These are phyloP conservation scores for Suillus bovinus DNA, from an alignment of 768 basidiomycete species.

Conservation along the genomic window DNA sequence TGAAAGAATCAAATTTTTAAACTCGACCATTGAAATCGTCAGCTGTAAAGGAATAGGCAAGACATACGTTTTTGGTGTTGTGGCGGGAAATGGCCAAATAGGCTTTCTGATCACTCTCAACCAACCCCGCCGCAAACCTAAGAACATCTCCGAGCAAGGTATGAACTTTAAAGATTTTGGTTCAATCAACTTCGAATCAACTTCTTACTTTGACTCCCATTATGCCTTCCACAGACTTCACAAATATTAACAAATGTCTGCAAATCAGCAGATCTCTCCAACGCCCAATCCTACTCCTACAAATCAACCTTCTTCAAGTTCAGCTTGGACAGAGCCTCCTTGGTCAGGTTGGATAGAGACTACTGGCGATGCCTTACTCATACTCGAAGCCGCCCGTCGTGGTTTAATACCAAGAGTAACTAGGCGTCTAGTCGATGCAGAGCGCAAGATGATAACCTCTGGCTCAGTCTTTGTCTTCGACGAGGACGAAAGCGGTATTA, in stretches of 20 bases:
- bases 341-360: constrained; percentile 96
- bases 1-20: neutral
- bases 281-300: constrained; percentile 18
- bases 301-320: constrained; percentile 36
- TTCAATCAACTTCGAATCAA: constrained; percentile 43
- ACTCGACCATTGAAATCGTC: neutral
- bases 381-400: constrained; percentile 90
- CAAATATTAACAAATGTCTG: constrained; percentile 29
- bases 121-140: constrained; percentile 59
- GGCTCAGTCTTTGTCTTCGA: constrained; percentile 98
- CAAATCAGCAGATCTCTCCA: constrained; percentile 31
- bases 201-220: constrained; percentile 13
- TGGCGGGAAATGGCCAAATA: constrained; percentile 36
- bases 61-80: constrained; percentile 17
- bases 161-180: constrained; percentile 46
- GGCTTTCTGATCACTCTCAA: constrained; percentile 34
- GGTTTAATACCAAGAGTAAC: constrained; percentile 93
- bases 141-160: constrained; percentile 44
- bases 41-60: constrained; percentile 3
- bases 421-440: constrained; percentile 87
- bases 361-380: constrained; percentile 92
- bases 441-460: constrained; percentile 89
- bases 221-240: constrained; percentile 16
- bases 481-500: constrained; percentile 96
- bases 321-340: constrained; percentile 83